phyloP scores from a whole-genome alignment of 2,329 filamentous ascomycete species.

The Aspergillus sojae region DNA sequence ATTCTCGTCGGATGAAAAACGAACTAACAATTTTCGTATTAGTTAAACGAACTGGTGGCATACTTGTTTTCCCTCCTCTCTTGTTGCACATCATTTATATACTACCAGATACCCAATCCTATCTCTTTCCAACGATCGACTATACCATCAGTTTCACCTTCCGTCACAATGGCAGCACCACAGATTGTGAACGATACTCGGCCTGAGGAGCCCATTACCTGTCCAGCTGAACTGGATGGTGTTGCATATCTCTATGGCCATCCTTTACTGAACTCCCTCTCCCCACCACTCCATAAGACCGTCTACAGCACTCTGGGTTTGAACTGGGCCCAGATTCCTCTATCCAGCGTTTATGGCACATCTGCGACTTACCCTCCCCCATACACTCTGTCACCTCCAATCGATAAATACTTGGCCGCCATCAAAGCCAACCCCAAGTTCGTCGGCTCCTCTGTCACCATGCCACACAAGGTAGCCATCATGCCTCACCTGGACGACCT shows the following conservation, averaged over 20 bases:
- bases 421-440: conserved; percentile 44
- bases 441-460: conserved; percentile 72
- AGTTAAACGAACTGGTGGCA: not conserved
- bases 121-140: not conserved
- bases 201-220: conserved; percentile 36
- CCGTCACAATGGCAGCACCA: conserved; percentile 27
- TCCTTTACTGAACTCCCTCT: conserved; percentile 59
- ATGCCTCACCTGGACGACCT: conserved; percentile 72
- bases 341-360: conserved; percentile 39
- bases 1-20: not conserved
- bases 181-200: conserved; percentile 13
- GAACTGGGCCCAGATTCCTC: conserved; percentile 55
- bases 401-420: conserved; percentile 37
- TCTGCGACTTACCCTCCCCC: conserved; percentile 36
- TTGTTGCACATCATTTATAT: conserved; percentile 2
- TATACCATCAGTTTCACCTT: not conserved
- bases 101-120: not conserved
- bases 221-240: conserved; percentile 44
- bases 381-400: conserved; percentile 38
- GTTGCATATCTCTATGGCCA: conserved; percentile 61
- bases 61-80: not conserved
- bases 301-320: conserved; percentile 55
- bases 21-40: not conserved
- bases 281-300: conserved; percentile 57
- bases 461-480: conserved; percentile 82